Percentiles rank a stretch among this genome's conserved stretches.
These are phyloP conservation scores for Juglanconis sp. DNA, from an alignment of 2,329 filamentous ascomycete genomes.

Conservation along the genomic window DNA sequence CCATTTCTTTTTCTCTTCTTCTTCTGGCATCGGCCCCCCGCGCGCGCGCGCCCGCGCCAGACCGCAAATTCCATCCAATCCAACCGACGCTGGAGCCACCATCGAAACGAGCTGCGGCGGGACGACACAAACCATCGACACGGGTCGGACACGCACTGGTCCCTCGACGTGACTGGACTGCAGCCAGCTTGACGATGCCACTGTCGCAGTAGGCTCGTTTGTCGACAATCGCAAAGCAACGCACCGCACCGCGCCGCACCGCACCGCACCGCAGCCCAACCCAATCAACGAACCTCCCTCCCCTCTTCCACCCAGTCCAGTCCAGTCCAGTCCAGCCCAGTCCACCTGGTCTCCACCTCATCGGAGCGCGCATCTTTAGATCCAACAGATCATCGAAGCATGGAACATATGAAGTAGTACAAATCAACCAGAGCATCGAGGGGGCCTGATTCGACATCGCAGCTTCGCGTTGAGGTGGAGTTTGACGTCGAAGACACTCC, in stretches of 20 bases:
- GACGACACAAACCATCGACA: background rate
- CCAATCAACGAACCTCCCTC: background rate
- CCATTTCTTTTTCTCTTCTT: background rate
- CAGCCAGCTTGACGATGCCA: slow-evolving; percentile 1
- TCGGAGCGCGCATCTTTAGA: background rate
- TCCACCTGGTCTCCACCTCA: background rate
- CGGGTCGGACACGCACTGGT: background rate
- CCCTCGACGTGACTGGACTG: background rate
- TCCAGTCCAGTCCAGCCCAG: background rate
- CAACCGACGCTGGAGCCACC: background rate
- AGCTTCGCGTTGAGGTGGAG: background rate
- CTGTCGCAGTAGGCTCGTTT: background rate
- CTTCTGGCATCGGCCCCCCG: background rate
- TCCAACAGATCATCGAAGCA: slow-evolving; percentile 2
- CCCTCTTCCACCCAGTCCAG: background rate
- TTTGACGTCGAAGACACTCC: background rate
- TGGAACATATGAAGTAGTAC: slow-evolving; percentile 6
- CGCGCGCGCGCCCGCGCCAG: background rate
- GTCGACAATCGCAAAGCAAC: background rate
- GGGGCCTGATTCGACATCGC: slow-evolving; percentile 2
- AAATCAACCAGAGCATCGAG: background rate
- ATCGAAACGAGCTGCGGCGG: background rate
- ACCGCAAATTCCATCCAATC: background rate
- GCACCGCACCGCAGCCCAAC: background rate
- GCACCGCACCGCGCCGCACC: background rate